These are phyloP conservation scores for Penicillium aurantiogriseum DNA, from an alignment of 2,329 filamentous ascomycete genomes.

Conservation along the genomic window DNA sequence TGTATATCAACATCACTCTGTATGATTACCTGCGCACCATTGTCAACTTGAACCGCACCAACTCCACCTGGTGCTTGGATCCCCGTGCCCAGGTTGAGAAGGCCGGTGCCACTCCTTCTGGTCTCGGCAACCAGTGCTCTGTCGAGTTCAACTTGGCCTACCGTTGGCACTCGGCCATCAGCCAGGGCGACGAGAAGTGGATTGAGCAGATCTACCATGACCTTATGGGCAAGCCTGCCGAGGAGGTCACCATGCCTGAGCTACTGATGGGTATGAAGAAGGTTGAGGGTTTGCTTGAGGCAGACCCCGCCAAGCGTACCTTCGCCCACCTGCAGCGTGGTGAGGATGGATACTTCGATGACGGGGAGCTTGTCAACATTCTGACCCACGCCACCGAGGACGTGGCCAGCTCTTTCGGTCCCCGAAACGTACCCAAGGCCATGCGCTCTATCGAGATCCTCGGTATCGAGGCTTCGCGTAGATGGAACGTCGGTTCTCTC, in stretches of 20 bases:
- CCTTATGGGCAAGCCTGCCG: constrained; percentile 60
- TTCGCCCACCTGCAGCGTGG: constrained; percentile 67
- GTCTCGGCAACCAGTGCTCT: constrained; percentile 78
- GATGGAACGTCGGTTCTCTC: constrained; percentile 73
- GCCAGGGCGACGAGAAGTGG: constrained; percentile 75
- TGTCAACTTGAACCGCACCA: constrained; percentile 67
- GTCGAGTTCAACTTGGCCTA: constrained; percentile 89
- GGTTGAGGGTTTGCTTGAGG: constrained; percentile 60
- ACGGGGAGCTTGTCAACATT: constrained; percentile 73
- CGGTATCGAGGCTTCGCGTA: constrained; percentile 72
- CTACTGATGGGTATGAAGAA: constrained; percentile 63
- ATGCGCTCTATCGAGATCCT: constrained; percentile 76
- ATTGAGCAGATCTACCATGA: constrained; percentile 66
- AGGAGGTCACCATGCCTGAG: constrained; percentile 58
- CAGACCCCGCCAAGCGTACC: constrained; percentile 66
- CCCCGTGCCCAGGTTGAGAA: constrained; percentile 68
- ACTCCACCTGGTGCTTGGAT: constrained; percentile 79
- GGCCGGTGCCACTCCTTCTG: constrained; percentile 61
- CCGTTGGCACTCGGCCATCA: constrained; percentile 80
- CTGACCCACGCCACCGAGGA: constrained; percentile 71
- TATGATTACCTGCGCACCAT: constrained; percentile 78
- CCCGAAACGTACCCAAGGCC: constrained; percentile 69
- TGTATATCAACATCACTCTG: constrained; percentile 77
- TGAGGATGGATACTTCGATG: constrained; percentile 66
- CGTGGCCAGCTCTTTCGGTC: constrained; percentile 62